Percentiles rank a stretch among this genome's conserved stretches.
These are phyloP conservation scores for Chaetothyriales sp. DNA, from an alignment of 2,329 filamentous ascomycete species.

Conservation along the genomic window DNA sequence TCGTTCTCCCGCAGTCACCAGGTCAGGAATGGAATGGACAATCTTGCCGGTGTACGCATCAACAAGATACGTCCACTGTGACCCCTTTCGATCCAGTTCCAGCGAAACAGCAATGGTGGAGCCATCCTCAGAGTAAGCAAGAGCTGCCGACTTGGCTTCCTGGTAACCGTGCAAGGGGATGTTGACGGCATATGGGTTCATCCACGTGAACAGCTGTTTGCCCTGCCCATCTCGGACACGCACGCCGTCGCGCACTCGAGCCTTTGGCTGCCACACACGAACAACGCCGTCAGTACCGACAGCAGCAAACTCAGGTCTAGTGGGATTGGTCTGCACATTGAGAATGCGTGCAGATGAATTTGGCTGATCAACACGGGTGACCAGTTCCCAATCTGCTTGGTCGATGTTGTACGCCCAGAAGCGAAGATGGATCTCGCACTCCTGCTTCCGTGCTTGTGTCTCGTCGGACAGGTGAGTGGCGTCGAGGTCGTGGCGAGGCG, in stretches of 20 bases:
- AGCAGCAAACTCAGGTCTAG: constrained; percentile 60
- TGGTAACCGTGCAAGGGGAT: constrained; percentile 22
- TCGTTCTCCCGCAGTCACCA: constrained; percentile 51
- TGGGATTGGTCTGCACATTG: constrained; percentile 56
- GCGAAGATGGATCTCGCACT: constrained; percentile 62
- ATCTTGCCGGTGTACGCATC: constrained; percentile 55
- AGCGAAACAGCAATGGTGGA: constrained; percentile 52
- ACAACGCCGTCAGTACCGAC: constrained; percentile 66
- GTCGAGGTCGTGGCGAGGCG: constrained; percentile 52
- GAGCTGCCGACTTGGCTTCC: constrained; percentile 35
- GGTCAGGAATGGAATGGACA: constrained; percentile 49
- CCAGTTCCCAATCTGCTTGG: constrained; percentile 50
- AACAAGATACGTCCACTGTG: constrained; percentile 52
- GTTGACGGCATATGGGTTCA: constrained; percentile 41
- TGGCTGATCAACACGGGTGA: constrained; percentile 69
- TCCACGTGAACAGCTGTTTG: constrained; percentile 57
- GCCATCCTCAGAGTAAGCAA: constrained; percentile 71
- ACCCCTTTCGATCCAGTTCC: constrained; percentile 37
- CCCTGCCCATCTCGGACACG: constrained; percentile 33
- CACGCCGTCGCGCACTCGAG: constrained; percentile 49
- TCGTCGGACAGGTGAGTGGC: constrained; percentile 29
- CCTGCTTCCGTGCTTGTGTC: not conserved
- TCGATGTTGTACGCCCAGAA: constrained; percentile 60
- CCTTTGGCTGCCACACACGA: constrained; percentile 66
- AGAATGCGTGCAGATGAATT: constrained; percentile 55